These are phyloP conservation scores for Oryza glaberrima DNA, from an alignment of 176 grass and related monocot species.

Conservation along the genomic window DNA sequence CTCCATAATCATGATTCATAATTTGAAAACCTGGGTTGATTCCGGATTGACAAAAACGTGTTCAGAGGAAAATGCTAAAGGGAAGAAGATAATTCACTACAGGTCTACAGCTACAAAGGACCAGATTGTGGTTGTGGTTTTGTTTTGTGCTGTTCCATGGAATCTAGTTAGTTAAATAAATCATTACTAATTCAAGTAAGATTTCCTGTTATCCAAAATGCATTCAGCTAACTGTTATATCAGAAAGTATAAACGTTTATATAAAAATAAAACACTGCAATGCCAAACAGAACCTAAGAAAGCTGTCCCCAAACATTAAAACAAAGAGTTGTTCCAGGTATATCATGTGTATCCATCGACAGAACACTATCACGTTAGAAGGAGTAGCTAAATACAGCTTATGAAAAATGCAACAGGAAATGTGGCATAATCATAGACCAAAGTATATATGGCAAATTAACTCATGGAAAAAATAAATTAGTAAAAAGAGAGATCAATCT, in stretches of 20 bases:
- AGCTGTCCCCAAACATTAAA: background rate
- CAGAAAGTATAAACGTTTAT: background rate
- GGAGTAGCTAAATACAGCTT: slow-evolving; percentile 8
- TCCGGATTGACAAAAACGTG: background rate
- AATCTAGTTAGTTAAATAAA: background rate
- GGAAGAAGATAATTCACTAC: slow-evolving; percentile 19
- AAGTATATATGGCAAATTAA: slow-evolving; percentile 23
- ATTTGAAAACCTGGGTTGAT: background rate
- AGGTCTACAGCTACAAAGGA: background rate
- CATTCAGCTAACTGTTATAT: background rate
- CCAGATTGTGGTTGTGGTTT: background rate
- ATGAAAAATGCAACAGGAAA: slow-evolving; percentile 12
- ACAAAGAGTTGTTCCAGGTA: background rate
- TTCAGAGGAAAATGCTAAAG: slow-evolving; percentile 19
- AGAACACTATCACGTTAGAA: background rate
- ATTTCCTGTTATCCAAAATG: background rate
- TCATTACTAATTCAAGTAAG: background rate
- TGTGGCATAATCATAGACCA: background rate
- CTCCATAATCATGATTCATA: background rate
- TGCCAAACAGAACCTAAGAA: background rate
- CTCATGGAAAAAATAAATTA: slow-evolving; percentile 4
- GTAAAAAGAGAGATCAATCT: slow-evolving; percentile 34
- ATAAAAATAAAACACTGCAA: background rate
- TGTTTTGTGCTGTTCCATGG: background rate
- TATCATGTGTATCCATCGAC: background rate